phyloP scores from a whole-genome alignment of 176 grass and related monocot species.

The Phoenix dactylifera region DNA sequence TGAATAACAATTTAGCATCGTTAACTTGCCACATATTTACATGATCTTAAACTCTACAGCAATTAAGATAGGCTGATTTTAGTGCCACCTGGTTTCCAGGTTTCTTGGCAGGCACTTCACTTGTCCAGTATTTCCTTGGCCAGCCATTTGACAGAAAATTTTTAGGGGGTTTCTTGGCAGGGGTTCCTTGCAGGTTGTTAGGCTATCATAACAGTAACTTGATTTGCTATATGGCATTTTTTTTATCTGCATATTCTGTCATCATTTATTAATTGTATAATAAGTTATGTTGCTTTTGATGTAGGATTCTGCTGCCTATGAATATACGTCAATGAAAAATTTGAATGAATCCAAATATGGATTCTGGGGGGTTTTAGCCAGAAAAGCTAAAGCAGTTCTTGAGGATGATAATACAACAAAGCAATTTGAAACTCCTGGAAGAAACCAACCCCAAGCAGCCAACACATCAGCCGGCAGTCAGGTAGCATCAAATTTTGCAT shows the following conservation, averaged over 20 bases:
- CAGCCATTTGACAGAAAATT: no score
- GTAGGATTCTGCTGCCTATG: conserved; percentile 52
- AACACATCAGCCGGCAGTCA: conserved; percentile 27
- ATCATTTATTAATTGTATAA: neutral
- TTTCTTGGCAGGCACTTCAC: no score
- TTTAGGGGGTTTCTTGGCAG: no score
- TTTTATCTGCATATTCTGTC: neutral
- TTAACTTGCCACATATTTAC: no score
- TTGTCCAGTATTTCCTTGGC: no score
- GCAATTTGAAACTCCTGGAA: conserved; percentile 28
- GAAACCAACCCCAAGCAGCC: conserved; percentile 29
- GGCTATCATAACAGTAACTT: no score
- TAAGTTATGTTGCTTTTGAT: conserved; percentile 3
- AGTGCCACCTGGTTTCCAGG: no score
- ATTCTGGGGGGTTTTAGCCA: conserved; percentile 67
- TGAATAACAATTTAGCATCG: no score
- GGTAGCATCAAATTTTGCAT: conserved; percentile 26
- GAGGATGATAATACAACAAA: conserved; percentile 59
- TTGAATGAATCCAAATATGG: conserved; percentile 82
- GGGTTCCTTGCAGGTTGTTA: no score
- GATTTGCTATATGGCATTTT: neutral
- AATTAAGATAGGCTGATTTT: no score
- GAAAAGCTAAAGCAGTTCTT: conserved; percentile 85
- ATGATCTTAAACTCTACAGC: no score
- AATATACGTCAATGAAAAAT: conserved; percentile 85